Evolutionary conservation across 768 basidiomycete species (phyloP).

Genomic region (Trametes cubensis): DNA sequence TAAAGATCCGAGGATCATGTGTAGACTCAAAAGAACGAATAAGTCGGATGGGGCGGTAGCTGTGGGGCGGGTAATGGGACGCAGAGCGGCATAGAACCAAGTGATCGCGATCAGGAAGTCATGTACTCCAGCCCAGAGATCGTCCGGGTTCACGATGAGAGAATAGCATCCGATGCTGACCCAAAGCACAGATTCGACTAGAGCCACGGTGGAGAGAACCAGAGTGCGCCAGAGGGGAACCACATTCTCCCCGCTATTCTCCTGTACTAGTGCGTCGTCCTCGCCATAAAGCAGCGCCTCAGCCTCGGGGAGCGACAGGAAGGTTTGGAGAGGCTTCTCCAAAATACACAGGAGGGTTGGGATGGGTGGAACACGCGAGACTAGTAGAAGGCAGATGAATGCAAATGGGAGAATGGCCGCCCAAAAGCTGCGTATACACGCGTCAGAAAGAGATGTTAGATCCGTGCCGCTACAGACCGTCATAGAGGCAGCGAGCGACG

Average conservation of each 20-base stretch:
- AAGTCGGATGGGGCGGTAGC: conserved; percentile 67
- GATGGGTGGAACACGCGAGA: conserved; percentile 24
- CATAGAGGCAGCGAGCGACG: conserved; percentile 9
- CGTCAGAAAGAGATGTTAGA: conserved; percentile 27
- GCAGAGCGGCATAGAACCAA: conserved; percentile 69
- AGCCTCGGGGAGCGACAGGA: conserved; percentile 34
- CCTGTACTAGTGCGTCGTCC: neutral
- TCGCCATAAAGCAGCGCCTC: conserved; percentile 29
- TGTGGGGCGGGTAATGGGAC: conserved; percentile 54
- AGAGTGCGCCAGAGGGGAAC: conserved; percentile 64
- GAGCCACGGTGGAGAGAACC: conserved; percentile 57
- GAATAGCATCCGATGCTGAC: conserved; percentile 59
- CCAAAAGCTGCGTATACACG: conserved; percentile 34
- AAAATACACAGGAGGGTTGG: conserved; percentile 8
- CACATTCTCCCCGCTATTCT: conserved; percentile 7
- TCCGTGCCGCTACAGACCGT: conserved; percentile 10
- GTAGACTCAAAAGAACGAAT: conserved; percentile 56
- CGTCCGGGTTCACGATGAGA: conserved; percentile 39
- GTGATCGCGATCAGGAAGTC: conserved; percentile 52
- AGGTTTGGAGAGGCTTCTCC: conserved; percentile 27
- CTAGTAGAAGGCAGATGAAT: conserved; percentile 27
- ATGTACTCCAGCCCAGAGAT: conserved; percentile 40
- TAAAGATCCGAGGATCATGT: conserved; percentile 49
- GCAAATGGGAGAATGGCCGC: conserved; percentile 31
- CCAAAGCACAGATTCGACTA: conserved; percentile 61